These are phyloP conservation scores for Parietichytrium sp. DNA, from an alignment of 108 stramenopile genomes.

Conservation along the genomic window DNA sequence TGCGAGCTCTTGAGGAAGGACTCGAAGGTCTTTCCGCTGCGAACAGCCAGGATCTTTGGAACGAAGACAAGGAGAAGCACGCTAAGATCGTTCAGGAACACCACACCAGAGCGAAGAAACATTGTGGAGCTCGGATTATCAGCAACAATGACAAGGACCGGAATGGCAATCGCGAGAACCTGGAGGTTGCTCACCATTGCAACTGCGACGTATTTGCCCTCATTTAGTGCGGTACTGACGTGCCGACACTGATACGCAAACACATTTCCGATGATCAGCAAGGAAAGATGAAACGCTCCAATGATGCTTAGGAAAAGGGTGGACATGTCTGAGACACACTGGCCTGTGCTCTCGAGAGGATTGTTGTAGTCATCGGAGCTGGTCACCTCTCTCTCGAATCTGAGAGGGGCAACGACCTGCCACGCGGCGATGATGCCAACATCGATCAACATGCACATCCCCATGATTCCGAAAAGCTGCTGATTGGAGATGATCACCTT, in stretches of 20 bases:
- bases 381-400: neutral
- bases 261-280: neutral
- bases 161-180: neutral
- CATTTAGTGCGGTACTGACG: neutral
- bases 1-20: no score
- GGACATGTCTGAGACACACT: neutral
- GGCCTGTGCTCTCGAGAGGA: neutral
- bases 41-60: no score
- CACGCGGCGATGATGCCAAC: neutral
- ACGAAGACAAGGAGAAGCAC: neutral
- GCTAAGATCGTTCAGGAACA: slow-evolving; percentile 17
- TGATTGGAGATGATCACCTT: neutral
- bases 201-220: neutral
- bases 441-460: neutral
- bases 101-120: neutral
- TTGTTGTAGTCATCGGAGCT: neutral
- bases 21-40: no score
- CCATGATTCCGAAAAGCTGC: neutral
- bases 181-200: slow-evolving; percentile 32
- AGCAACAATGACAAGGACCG: slow-evolving; percentile 4
- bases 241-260: slow-evolving; percentile 1
- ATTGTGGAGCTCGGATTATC: neutral
- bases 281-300: neutral
- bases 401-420: neutral
- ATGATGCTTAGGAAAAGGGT: neutral